Conservation (phyloP, 2,329 filamentous ascomycete species). For the Arthrobotrys megalospora region DNA sequence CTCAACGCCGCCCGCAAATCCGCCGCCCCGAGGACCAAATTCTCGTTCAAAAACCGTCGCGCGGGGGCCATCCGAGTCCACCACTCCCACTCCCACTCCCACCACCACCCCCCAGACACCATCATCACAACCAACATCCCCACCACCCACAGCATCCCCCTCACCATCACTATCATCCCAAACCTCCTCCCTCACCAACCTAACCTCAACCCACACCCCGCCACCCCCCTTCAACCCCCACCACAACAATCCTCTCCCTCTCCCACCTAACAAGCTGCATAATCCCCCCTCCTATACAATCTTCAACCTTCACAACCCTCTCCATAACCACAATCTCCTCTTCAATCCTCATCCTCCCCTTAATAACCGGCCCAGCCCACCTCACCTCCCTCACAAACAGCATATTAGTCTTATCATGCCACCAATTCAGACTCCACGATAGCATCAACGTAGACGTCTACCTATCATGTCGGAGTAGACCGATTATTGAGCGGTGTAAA, state of each 20-base stretch:
- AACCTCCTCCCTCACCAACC: conserved; percentile 30
- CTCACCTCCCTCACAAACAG: conserved; percentile 81
- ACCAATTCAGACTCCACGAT: conserved; percentile 95
- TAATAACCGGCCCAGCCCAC: conserved; percentile 84
- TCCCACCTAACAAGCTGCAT: conserved; percentile 38
- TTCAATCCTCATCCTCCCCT: conserved; percentile 83
- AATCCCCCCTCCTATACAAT: conserved; percentile 52
- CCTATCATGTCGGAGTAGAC: conserved; percentile 83
- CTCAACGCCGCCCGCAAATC: conserved; percentile 18
- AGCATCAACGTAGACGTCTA: conserved; percentile 87
- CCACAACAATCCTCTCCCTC: conserved; percentile 31
- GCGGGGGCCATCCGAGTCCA: not conserved
- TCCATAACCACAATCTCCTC: conserved; percentile 77
- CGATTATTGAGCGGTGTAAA: conserved; percentile 92
- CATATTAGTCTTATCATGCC: conserved; percentile 82
- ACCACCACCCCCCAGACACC: conserved; percentile 2
- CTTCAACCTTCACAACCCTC: conserved; percentile 29
- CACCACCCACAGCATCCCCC: not conserved
- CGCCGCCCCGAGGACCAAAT: conserved; percentile 35
- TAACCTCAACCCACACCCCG: conserved; percentile 37
- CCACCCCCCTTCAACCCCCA: conserved; percentile 38
- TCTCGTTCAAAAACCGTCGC: conserved; percentile 43
- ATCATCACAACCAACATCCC: not conserved
- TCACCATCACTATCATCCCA: not conserved
- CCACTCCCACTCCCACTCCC: not conserved